Base-by-base conservation (phyloP, 1,284 basidiomycete genomes). In the Volvariella surrecta region DNA sequence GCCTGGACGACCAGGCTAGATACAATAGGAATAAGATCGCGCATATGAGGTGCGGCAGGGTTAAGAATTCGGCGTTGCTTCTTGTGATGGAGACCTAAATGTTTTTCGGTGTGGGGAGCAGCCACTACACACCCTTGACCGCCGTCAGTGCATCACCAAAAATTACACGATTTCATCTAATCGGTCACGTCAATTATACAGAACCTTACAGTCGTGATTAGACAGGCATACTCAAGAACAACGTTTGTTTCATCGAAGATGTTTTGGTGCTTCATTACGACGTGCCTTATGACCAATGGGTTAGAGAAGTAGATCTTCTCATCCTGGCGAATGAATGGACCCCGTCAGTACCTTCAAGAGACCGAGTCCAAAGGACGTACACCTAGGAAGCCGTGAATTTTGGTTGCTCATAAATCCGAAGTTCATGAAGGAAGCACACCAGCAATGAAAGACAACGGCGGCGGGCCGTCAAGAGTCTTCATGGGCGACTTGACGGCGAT, bases 21-120 rank as follows among this genome's bases (percentile, higher is more conserved):
- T 28, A 28, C 18, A 19, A 37, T 37, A 15, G 24, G 24, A 11
- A 28, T 11, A 58, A 64, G 59, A 31, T 57, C 50, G 2, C 59
- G 54, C 57, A n/a, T 56, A 43, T 64, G 56, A 3, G 52, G 51
- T 28, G 55, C 54, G 0, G 60, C 58, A 1, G 62, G 62, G 34
- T 58, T 62, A 13, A 64, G 38, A 52, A 61, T 54, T 39, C 57
- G 59, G 39, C 58, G 50, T 44, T 63, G 57, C 31, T 53, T 58
- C 6, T 54, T 53, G 42, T 62, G 59, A 9, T 52, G 50, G 11
- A 60, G 55, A 8, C 58, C 59, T 60, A 16, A 13, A 34, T 13
- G 2, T n/a, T 16, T 8, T 20, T 30, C 39, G 16, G 17, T 21
- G 2, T 24, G 24, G 3, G 9, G 11, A 19, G 17, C 22, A 13